phyloP scores from a whole-genome alignment of 495 filamentous ascomycete species.

The Tuber melanosporum region DNA sequence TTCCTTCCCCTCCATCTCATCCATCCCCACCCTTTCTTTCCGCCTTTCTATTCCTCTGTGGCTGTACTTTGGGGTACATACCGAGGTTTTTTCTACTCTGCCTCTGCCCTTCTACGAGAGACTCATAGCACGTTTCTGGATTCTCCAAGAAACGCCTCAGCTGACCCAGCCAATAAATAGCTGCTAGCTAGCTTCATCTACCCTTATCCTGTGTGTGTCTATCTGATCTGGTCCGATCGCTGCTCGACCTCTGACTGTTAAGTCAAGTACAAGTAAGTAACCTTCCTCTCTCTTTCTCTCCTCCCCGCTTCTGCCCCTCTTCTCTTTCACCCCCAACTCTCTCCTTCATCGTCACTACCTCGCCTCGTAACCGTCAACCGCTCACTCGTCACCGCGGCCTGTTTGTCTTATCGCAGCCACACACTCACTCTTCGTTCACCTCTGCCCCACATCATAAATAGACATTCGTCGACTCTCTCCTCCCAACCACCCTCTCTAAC shows the following conservation, averaged over 20 bases:
- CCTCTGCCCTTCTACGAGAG: not conserved
- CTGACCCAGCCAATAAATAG: not conserved
- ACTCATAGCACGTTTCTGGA: not conserved
- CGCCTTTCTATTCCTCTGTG: not conserved
- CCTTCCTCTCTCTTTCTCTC: constrained; percentile 17
- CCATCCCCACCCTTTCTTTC: not conserved
- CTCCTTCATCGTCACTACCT: constrained; percentile 15
- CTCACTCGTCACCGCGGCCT: constrained; percentile 17
- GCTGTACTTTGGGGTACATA: not conserved
- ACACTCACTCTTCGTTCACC: not conserved
- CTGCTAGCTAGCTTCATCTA: constrained; percentile 1
- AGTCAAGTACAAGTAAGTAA: constrained; percentile 12
- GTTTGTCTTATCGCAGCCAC: constrained; percentile 6
- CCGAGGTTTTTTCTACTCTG: not conserved
- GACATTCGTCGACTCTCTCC: not conserved
- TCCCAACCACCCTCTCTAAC: constrained; percentile 1
- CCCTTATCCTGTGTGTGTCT: not conserved
- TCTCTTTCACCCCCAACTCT: not conserved
- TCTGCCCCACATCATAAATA: constrained; percentile 10
- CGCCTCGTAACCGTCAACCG: constrained; percentile 20
- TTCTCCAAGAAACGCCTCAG: not conserved
- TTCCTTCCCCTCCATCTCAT: constrained; percentile 1
- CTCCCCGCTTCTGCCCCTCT: constrained; percentile 6
- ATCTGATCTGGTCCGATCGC: not conserved
- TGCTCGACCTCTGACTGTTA: not conserved